Conservation (phyloP, 2,329 filamentous ascomycete genomes). For the Fusarium ramigenum region DNA sequence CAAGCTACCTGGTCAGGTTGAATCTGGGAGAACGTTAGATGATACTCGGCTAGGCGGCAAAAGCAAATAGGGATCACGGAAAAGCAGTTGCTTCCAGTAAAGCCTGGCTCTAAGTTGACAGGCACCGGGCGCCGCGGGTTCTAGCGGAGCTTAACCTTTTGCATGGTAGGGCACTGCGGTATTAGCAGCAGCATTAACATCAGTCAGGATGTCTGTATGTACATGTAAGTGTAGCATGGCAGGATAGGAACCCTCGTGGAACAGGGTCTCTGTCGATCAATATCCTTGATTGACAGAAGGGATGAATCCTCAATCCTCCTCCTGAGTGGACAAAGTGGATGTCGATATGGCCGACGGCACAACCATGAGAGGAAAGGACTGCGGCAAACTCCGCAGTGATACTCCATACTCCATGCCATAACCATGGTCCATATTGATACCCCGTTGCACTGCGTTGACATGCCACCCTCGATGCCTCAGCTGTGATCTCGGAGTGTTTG, state of each 20-base stretch:
- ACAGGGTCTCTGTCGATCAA: constrained; percentile 36
- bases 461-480: constrained; percentile 19
- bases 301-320: constrained; percentile 18
- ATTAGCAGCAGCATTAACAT: background rate
- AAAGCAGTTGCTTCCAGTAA: constrained; percentile 26
- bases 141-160: constrained; percentile 26
- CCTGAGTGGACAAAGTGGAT: constrained; percentile 17
- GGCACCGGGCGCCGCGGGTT: constrained; percentile 15
- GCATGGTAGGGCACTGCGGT: background rate
- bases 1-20: constrained; percentile 22
- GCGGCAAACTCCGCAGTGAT: constrained; percentile 15
- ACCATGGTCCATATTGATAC: background rate
- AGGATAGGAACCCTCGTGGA: constrained; percentile 30
- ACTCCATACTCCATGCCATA: background rate
- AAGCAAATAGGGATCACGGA: constrained; percentile 31
- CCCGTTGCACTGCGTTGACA: constrained; percentile 5
- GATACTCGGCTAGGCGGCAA: constrained; percentile 28
- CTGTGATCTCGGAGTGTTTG: constrained; percentile 28
- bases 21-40: constrained; percentile 21
- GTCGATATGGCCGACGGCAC: constrained; percentile 24
- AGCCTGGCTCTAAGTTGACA: constrained; percentile 7
- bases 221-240: constrained; percentile 7
- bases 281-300: constrained; percentile 27
- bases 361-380: constrained; percentile 17
- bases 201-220: background rate